Evolutionary conservation across 768 basidiomycete genomes (phyloP).

Genomic region (Phylloporus arenicola): DNA sequence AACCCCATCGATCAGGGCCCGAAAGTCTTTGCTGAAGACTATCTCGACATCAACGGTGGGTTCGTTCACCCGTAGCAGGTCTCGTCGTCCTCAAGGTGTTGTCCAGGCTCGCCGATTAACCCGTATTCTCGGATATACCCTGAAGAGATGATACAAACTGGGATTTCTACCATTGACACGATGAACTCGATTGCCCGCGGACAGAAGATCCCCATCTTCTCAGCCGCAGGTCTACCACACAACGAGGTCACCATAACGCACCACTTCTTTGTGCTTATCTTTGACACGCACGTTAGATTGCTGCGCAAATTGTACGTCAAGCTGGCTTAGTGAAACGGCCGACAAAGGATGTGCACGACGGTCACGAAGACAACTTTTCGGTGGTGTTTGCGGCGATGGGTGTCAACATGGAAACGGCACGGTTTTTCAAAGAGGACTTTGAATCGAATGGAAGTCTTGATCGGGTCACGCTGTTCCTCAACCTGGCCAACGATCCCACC

Average conservation of each 20-base stretch:
- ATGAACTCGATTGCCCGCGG: conserved; percentile 99
- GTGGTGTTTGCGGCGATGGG: conserved; percentile 99
- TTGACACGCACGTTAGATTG: conserved; percentile 60
- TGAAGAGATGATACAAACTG: conserved; percentile 99
- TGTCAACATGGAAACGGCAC: conserved; percentile 99
- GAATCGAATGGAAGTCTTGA: conserved; percentile 98
- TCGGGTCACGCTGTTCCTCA: conserved; percentile 96
- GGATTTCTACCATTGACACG: conserved; percentile 95
- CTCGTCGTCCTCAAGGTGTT: conserved; percentile 12
- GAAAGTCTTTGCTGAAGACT: conserved; percentile 98
- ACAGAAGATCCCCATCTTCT: conserved; percentile 99
- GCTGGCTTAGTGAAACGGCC: conserved; percentile 95
- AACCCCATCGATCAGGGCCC: conserved; percentile 98
- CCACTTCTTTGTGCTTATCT: conserved; percentile 19
- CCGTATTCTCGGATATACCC: conserved; percentile 98
- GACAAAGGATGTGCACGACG: conserved; percentile 95
- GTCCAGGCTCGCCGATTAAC: conserved; percentile 91
- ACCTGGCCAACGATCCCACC: conserved; percentile 97
- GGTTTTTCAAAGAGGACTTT: conserved; percentile 99
- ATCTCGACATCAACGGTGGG: conserved; percentile 97
- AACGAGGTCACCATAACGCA: conserved; percentile 65
- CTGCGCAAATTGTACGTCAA: conserved; percentile 99
- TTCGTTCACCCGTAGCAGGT: conserved; percentile 3
- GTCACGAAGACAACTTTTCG: conserved; percentile 99
- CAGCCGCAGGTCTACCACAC: conserved; percentile 96